Evolutionary conservation across 2,329 filamentous ascomycete species (phyloP).

Genomic region (Alternaria sp.): DNA sequence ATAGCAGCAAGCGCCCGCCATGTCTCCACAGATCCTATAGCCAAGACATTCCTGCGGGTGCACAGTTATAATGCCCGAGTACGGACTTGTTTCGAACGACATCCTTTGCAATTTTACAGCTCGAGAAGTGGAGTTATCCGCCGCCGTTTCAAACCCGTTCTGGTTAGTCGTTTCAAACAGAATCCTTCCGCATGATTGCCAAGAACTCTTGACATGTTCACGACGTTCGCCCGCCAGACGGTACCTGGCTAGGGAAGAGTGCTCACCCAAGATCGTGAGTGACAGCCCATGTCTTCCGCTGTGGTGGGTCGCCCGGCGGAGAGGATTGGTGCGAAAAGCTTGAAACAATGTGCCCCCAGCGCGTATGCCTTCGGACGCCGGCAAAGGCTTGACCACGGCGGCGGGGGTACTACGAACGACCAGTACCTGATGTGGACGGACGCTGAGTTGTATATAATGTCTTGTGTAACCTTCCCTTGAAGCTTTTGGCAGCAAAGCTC

Average conservation of each 20-base stretch:
- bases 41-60: constrained; percentile 18
- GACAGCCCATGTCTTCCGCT: constrained; percentile 8
- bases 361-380: constrained; percentile 7
- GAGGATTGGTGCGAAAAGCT: constrained; percentile 16
- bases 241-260: constrained; percentile 6
- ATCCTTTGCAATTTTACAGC: constrained; percentile 19
- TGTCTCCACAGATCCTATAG: constrained; percentile 7
- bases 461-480: constrained; percentile 3
- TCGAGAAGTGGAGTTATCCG: constrained; percentile 22
- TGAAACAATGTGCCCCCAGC: constrained; percentile 16
- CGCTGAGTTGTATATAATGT: constrained; percentile 20
- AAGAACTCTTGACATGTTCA: constrained; percentile 7
- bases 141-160: background rate
- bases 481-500: constrained; percentile 22
- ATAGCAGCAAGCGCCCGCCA: background rate
- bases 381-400: constrained; percentile 12
- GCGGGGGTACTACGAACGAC: constrained; percentile 5
- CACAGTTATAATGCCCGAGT: constrained; percentile 8
- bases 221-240: constrained; percentile 9
- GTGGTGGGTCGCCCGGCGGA: constrained; percentile 7
- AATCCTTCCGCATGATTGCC: constrained; percentile 19
- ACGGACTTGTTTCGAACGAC: constrained; percentile 24
- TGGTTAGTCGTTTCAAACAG: constrained; percentile 29
- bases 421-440: background rate
- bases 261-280: constrained; percentile 13